Percentiles rank a stretch among this genome's conserved stretches.
phyloP scores from a whole-genome alignment of 257 asterid genomes.

The Paulownia fortunei region DNA sequence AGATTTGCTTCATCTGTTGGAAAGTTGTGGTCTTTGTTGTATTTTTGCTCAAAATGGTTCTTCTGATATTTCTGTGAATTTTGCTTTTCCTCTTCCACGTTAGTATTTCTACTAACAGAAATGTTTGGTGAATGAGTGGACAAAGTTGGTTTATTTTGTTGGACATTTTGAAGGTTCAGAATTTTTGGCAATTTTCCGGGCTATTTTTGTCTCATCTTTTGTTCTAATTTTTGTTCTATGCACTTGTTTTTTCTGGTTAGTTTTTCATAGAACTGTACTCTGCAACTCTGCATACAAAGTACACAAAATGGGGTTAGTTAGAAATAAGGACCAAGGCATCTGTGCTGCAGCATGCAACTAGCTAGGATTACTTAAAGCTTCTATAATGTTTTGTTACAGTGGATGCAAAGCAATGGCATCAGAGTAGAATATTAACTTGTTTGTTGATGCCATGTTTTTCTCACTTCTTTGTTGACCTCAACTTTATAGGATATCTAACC shows the following conservation, averaged over 20 bases:
- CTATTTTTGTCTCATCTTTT: neutral
- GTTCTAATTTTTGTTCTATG: neutral
- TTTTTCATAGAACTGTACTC: neutral
- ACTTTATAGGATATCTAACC: neutral
- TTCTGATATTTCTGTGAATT: conserved; percentile 14
- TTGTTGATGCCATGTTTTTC: conserved; percentile 3
- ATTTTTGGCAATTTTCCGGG: neutral
- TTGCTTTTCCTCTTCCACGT: neutral
- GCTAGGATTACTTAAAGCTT: neutral
- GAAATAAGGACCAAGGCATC: neutral
- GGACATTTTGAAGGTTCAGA: neutral
- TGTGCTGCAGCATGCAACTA: neutral
- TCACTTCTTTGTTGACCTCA: neutral
- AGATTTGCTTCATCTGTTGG: conserved; percentile 20
- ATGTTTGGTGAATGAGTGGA: conserved; percentile 18
- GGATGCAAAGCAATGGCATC: neutral
- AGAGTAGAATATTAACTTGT: neutral
- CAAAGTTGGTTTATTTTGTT: neutral
- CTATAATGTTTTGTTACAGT: neutral
- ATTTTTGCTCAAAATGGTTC: neutral
- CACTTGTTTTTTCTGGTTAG: neutral
- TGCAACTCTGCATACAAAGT: neutral
- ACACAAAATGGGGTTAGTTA: neutral
- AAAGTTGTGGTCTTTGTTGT: conserved; percentile 26
- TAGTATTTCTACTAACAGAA: neutral